A percentile compares a stretch with the other conserved stretches of the same genome.
These are phyloP conservation scores for Leishmania lainsoni DNA, from an alignment of 208 protist genomes.

Conservation along the genomic window DNA sequence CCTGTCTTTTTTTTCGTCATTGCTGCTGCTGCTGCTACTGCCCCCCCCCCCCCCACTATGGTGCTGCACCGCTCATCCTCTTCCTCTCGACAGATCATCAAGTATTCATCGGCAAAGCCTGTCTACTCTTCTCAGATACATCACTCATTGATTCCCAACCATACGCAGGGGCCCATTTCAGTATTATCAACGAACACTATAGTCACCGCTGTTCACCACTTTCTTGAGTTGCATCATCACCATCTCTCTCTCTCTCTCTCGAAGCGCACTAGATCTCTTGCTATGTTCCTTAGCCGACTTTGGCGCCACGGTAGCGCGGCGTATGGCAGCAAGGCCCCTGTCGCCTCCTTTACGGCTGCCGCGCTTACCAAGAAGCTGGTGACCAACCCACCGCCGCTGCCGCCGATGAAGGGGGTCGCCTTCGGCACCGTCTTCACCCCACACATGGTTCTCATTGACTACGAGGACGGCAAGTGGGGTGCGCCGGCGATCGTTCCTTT, in stretches of 20 bases:
- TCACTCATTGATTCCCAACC: neutral
- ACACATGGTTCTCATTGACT: slow-evolving; percentile 96
- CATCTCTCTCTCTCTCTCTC: neutral
- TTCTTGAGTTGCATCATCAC: neutral
- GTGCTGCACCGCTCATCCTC: neutral
- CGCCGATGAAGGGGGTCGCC: slow-evolving; percentile 50
- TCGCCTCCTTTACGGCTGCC: slow-evolving; percentile 29
- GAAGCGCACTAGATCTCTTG: neutral
- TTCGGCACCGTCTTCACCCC: slow-evolving; percentile 96
- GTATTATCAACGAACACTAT: too few relatives aligned
- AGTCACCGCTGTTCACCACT: too few relatives aligned
- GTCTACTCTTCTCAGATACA: neutral
- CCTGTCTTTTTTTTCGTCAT: neutral
- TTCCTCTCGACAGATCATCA: neutral
- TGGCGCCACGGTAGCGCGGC: neutral
- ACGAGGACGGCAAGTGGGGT: slow-evolving; percentile 83
- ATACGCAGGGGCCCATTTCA: too few relatives aligned
- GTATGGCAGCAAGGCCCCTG: neutral
- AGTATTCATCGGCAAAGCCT: neutral
- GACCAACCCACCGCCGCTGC: slow-evolving; percentile 56
- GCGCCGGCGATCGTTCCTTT: slow-evolving; percentile 73
- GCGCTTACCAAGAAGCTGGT: slow-evolving; percentile 35
- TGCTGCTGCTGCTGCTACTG: neutral
- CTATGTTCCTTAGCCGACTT: slow-evolving; percentile 15
- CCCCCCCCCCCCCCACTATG: neutral